phyloP scores from a whole-genome alignment of 805 yeast species.

The Barnettozyma pratensis region DNA sequence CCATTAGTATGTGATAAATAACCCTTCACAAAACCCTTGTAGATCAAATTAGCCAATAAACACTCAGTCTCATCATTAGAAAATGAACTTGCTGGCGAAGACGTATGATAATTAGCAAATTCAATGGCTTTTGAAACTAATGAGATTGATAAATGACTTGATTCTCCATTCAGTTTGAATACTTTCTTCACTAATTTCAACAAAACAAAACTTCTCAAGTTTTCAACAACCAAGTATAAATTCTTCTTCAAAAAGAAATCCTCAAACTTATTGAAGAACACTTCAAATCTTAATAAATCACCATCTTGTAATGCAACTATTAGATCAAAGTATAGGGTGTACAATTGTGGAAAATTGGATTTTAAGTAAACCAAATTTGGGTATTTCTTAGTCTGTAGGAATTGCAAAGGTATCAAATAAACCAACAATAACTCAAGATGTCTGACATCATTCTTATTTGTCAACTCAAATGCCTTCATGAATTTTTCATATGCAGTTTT shows the following conservation, averaged over 20 bases:
- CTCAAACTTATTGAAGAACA: conserved; percentile 39
- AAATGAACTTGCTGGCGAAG: conserved; percentile 17
- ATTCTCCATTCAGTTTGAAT: conserved; percentile 22
- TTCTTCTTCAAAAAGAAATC: conserved; percentile 48
- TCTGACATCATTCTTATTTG: conserved; percentile 10
- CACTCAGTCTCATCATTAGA: conserved; percentile 59
- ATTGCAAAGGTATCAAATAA: conserved; percentile 58
- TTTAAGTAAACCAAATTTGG: conserved; percentile 41
- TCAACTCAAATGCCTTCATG: conserved; percentile 36
- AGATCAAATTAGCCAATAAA: conserved; percentile 59
- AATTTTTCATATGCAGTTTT: conserved; percentile 46
- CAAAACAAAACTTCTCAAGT: conserved; percentile 45
- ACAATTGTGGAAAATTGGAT: conserved; percentile 35
- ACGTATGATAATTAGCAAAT: conserved; percentile 22
- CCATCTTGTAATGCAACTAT: conserved; percentile 39
- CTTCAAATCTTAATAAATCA: conserved; percentile 47
- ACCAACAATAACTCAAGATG: conserved; percentile 40
- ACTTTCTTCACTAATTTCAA: conserved; percentile 42
- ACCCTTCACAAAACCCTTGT: conserved; percentile 61
- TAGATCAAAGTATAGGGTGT: conserved; percentile 34
- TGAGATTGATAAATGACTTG: conserved; percentile 31
- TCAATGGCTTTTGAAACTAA: conserved; percentile 42
- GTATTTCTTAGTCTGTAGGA: conserved; percentile 41
- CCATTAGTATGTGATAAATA: conserved; percentile 73
- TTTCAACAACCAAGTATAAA: conserved; percentile 54